Percentiles rank a stretch among this genome's conserved stretches.
phyloP scores from a whole-genome alignment of 495 filamentous ascomycete genomes.

The Aspergillus leporis region DNA sequence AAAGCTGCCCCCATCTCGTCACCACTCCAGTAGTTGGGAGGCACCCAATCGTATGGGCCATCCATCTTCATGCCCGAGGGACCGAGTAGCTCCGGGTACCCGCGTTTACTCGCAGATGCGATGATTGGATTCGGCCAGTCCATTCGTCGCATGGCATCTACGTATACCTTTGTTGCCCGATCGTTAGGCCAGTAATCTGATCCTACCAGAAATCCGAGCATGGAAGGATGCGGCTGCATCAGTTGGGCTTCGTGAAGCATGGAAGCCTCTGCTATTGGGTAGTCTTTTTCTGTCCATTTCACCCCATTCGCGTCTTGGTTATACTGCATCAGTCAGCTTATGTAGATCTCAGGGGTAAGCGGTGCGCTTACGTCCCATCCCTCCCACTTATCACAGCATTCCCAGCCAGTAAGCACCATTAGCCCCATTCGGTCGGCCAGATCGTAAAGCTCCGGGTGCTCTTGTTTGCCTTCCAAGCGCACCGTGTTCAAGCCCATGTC shows the following conservation, averaged over 20 bases:
- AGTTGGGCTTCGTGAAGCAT: conserved; percentile 62
- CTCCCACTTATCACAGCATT: conserved; percentile 72
- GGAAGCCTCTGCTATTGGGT: conserved; percentile 50
- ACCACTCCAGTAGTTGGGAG: conserved; percentile 64
- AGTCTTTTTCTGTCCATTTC: conserved; percentile 54
- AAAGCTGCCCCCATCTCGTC: conserved; percentile 55
- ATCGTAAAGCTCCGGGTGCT: conserved; percentile 60
- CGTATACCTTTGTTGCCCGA: conserved; percentile 51
- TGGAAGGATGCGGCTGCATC: conserved; percentile 58
- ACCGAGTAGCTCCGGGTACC: conserved; percentile 50
- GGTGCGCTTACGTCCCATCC: conserved; percentile 47
- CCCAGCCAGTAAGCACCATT: conserved; percentile 66
- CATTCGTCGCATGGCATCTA: conserved; percentile 45
- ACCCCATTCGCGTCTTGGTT: conserved; percentile 52
- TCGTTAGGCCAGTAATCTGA: conserved; percentile 66
- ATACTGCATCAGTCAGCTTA: conserved; percentile 34
- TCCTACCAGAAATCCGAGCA: conserved; percentile 59
- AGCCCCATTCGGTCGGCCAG: conserved; percentile 59
- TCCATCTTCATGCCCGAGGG: conserved; percentile 67
- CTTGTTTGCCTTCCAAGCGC: conserved; percentile 64
- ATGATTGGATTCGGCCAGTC: conserved; percentile 61
- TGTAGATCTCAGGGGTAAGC: background rate
- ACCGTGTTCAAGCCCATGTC: conserved; percentile 64
- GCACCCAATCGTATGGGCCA: conserved; percentile 68
- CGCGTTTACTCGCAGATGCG: conserved; percentile 56